Evolutionary conservation across 306 rosid genomes (phyloP), one percentile per base, ranked within the genome.

Genomic region (Lotus japonicus): DNA sequence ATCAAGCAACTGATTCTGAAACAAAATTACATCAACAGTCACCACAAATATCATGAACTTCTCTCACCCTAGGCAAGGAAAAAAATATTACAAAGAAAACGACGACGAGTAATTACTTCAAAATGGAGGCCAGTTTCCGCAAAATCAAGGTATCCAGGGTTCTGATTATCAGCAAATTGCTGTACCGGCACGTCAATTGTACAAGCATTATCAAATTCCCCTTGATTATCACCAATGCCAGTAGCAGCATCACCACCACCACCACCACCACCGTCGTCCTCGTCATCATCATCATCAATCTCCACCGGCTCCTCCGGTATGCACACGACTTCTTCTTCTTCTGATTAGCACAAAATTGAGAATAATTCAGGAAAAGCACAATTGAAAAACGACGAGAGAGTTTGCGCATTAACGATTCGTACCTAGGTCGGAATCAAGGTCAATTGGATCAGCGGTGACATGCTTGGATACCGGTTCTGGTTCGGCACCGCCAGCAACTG

Each of bases 361-460:
- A 75, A 42, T 19, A 69, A 36, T 2, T n/a, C 60, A 65, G 26
- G 4, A 8, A 66, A 64, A 66, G 21, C 60, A 48, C 28, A 31
- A 55, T n/a, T n/a, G n/a, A 8, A 11, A 21, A 17, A 28, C 26
- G 26, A 21, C 26, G 26, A 21, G 3, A 21, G 12, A 10, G 43
- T 16, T 58, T 9, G 16, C 16, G 53, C 81, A 74, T 58, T 57
- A 51, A 81, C 43, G 53, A 64, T 31, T 2, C 23, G 15, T 58
- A 81, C 88, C 89, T 72, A 55, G 56, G 31, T 63, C 84, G 2
- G 39, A 48, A 14, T 85, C 88, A 33, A 85, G 62, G 64, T 83
- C 78, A 55, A 84, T 80, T 19, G 80, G 71, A 59, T 79, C 82
- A 66, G 12, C 12, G 19, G 62, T 23, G 51, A 21, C 21, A 0